Percentiles rank a stretch among this genome's conserved stretches.
Conservation (phyloP, 2,329 filamentous ascomycete genomes). For the Pseudomassariella vexata region DNA sequence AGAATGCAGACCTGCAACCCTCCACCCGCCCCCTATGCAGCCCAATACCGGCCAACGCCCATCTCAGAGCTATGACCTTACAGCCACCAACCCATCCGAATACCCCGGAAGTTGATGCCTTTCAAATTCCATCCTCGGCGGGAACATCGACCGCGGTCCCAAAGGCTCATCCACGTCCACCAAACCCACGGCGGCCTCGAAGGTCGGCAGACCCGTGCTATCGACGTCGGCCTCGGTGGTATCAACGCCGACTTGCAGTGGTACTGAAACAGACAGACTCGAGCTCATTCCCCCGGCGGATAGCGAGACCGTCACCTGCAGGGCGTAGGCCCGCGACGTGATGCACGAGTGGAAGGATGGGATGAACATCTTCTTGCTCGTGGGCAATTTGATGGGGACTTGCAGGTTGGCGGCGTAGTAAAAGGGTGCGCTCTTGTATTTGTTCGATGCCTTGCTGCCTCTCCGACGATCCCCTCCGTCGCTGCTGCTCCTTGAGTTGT, state of each 20-base stretch:
- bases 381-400: constrained; percentile 43
- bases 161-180: constrained; percentile 38
- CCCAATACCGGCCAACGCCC: no score
- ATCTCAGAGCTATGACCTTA: no score
- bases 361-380: constrained; percentile 42
- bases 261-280: constrained; percentile 38
- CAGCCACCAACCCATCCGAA: no score
- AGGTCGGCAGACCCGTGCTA: constrained; percentile 36
- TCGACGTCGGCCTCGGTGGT: constrained; percentile 14
- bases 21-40: no score
- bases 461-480: constrained; percentile 2
- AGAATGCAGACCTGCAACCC: no score
- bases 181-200: constrained; percentile 42
- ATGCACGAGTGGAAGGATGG: constrained; percentile 56
- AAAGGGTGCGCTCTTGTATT: constrained; percentile 23
- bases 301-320: constrained; percentile 38
- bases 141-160: constrained; percentile 31
- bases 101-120: constrained; percentile 31
- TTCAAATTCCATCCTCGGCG: constrained; percentile 25
- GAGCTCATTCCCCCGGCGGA: constrained; percentile 33
- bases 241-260: constrained; percentile 46
- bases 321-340: constrained; percentile 47
- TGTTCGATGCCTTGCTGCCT: constrained; percentile 6
- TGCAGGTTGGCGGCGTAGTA: constrained; percentile 36
- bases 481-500: constrained; percentile 23